Base-by-base conservation (phyloP, 1,284 basidiomycete species). In the Fomitopsis pinicola region DNA sequence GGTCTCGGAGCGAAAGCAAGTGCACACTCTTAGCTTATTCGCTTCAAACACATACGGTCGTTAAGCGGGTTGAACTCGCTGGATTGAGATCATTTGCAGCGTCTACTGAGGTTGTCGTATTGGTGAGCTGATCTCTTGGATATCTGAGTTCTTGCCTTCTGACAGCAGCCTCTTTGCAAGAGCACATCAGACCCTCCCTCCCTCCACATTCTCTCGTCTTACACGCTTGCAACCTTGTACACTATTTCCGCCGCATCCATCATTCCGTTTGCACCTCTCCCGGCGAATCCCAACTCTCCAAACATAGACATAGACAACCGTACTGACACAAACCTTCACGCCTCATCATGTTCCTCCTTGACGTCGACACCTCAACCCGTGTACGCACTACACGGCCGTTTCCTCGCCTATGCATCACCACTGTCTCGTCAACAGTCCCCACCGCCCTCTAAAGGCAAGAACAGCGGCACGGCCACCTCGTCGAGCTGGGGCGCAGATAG, bases 321-420 rank as follows among this genome's bases (percentile, higher is more conserved):
- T 8, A 19, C 5, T 22, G 45, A 48, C 19, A 7, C 22, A 30
- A 30, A 14, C 26, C 45, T 57, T 46, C 56, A 17, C 57, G 62
- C 48, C 36, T 54, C 52, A 42, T 59, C n/a, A n/a, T n/a, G n/a
- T n/a, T n/a, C n/a, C n/a, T n/a, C 42, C 42, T 60, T 1, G 35
- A 52, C 46, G 40, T n/a, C 64, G 33, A 61, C 62, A 64, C 77
- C 77, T 1, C 72, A 68, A 28, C 82, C 86, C 2, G 73, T 87
- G 9, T 90, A 84, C 67, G 78, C 87, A 5, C 77, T 89, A 15
- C 86, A 84, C 19, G 75, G 79, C 48, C 83, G 88, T 14, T 79
- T 91, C 22, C 77, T 91, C 7, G 88, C 87, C 5, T 90, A 82
- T 64, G 80, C 82, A 7, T 82, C 84, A 0, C 68, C 55, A 48